A percentile compares a stretch with the other conserved stretches of the same genome.
These are phyloP conservation scores for Lactarius vividus DNA, from an alignment of 768 basidiomycete species.

Conservation along the genomic window DNA sequence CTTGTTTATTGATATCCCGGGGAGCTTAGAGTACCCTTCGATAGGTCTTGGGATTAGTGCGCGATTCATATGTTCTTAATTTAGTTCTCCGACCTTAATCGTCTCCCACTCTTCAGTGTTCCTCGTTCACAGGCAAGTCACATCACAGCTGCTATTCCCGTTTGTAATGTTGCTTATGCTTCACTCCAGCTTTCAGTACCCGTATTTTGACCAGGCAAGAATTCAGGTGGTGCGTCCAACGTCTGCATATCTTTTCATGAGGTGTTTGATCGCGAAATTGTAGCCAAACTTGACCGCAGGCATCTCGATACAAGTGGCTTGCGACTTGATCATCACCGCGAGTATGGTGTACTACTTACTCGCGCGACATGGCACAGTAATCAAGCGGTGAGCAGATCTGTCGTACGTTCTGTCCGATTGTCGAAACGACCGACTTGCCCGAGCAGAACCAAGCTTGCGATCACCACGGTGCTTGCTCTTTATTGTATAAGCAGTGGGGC, in stretches of 20 bases:
- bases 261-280: background rate
- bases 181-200: background rate
- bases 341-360: conserved; percentile 10
- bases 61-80: background rate
- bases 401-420: background rate
- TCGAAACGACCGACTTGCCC: background rate
- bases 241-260: background rate
- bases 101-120: background rate
- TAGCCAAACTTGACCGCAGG: background rate
- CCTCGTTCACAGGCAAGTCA: background rate
- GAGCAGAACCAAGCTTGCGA: background rate
- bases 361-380: background rate
- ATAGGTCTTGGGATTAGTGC: conserved; percentile 5
- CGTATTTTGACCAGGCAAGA: background rate
- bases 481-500: conserved; percentile 10
- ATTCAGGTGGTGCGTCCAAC: background rate
- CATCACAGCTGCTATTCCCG: background rate
- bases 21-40: background rate
- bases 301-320: background rate
- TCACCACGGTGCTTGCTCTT: background rate
- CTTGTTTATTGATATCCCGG: background rate
- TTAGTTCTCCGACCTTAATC: background rate
- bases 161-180: background rate
- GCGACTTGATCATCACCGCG: conserved; percentile 9
- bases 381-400: conserved; percentile 1